Base-by-base conservation (phyloP, 2,329 filamentous ascomycete species). In the Calonectria montana region DNA sequence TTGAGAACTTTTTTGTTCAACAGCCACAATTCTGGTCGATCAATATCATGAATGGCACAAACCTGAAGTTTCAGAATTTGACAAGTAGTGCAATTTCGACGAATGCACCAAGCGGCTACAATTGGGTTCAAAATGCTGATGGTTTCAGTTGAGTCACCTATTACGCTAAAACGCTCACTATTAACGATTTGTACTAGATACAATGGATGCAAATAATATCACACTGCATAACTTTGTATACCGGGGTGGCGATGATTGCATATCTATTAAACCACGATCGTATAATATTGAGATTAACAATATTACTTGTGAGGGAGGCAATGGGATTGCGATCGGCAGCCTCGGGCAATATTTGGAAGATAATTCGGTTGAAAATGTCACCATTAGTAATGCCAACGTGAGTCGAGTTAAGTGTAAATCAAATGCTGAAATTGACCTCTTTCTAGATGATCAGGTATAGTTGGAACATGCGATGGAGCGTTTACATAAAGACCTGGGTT, bases 401-500 rank as follows among this genome's bases (percentile, higher is more conserved):
- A 57, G 53, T 39, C 12, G 23, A 13, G 15, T n/a, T 7, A 4
- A 57, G 23, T 35, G 10, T 1, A 18, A 18, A 7, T 5, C 15
- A 7, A 2, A 6, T 13, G 4, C 8, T 2, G 4, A 39, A 39
- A 21, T n/a, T 37, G 7, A 55, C 37, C 9, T 25, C 6, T 7
- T 18, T 15, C 23, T 16, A 57, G 53, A 39, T 57, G 53, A 57
- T 57, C 13, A 39, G 53, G 21, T 37, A 35, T 18, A 39, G 53
- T 16, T 57, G 53, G 53, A 39, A 57, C n/a, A 57, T 57, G 53
- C 31, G 53, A 5, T 57, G 53, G 53, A 57, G 53, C 10, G 53
- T 57, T 57, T 57, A 57, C 9, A 62, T 62, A 8, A 62, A 62
- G 37, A 62, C 57, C 2, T 62, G 57, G 57, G 31, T 62, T 18